Conservation (phyloP, 352 stramenopile genomes). For the Pythium folliculosum region DNA sequence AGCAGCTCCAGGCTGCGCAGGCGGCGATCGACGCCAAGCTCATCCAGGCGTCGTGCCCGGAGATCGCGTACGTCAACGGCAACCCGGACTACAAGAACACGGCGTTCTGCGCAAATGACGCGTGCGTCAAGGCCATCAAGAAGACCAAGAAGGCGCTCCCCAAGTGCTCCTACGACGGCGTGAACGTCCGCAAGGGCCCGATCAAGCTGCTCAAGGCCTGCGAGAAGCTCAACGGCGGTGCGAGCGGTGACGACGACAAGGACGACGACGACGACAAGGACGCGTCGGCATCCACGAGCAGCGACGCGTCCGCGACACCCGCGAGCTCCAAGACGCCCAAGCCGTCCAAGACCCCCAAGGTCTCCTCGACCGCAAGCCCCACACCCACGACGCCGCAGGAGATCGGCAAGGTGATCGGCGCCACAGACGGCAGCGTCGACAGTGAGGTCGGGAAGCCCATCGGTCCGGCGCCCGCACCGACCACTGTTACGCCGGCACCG, state of each 20-base stretch:
- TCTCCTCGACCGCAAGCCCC: background rate
- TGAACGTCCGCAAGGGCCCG: conserved; percentile 11
- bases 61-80: conserved; percentile 11
- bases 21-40: conserved; percentile 8
- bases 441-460: conserved; percentile 6
- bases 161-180: conserved; percentile 19
- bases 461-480: background rate
- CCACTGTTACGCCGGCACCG: background rate
- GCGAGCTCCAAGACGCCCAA: conserved; percentile 13
- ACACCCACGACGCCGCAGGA: background rate
- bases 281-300: background rate
- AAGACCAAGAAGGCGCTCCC: conserved; percentile 18
- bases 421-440: background rate
- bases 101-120: conserved; percentile 6
- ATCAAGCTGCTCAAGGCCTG: conserved; percentile 18
- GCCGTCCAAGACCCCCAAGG: conserved; percentile 16
- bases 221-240: background rate
- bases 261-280: background rate
- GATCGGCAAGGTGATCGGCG: conserved; percentile 9
- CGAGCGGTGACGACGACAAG: background rate
- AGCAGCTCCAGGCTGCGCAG: conserved; percentile 8
- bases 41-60: conserved; percentile 1
- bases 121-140: conserved; percentile 9
- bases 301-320: background rate
- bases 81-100: conserved; percentile 14